A percentile compares a stretch with the other conserved stretches of the same genome.
Evolutionary conservation across 192 early-diverging fungal genomes (phyloP).

Genomic region (Linnemannia hyalina): DNA sequence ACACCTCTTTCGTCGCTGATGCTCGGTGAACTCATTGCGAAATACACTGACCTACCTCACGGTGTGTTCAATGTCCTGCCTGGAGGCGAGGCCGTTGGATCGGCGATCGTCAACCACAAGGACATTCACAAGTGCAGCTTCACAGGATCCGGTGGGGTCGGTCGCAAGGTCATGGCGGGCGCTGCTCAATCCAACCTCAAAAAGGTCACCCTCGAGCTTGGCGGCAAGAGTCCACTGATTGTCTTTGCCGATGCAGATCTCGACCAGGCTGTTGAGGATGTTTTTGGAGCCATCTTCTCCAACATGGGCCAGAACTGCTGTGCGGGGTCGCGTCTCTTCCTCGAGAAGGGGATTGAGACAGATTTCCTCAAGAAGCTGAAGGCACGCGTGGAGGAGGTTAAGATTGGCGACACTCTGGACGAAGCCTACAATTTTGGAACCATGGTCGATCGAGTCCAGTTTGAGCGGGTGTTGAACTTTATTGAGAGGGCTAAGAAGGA

Average conservation of each 20-base stretch:
- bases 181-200: slow-evolving; percentile 77
- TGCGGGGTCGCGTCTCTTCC: slow-evolving; percentile 83
- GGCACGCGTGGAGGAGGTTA: slow-evolving; percentile 58
- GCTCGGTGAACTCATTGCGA: slow-evolving; percentile 72
- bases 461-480: slow-evolving; percentile 70
- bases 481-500: slow-evolving; percentile 73
- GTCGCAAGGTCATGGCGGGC: slow-evolving; percentile 69
- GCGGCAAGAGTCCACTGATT: slow-evolving; percentile 89
- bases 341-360: slow-evolving; percentile 77
- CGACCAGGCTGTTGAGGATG: slow-evolving; percentile 77
- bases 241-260: slow-evolving; percentile 84
- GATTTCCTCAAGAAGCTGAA: slow-evolving; percentile 78
- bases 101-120: slow-evolving; percentile 76
- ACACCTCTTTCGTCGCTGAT: slow-evolving; percentile 73
- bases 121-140: slow-evolving; percentile 81
- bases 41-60: slow-evolving; percentile 79
- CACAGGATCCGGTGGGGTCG: slow-evolving; percentile 80
- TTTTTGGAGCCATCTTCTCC: slow-evolving; percentile 76
- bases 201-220: slow-evolving; percentile 87
- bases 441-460: slow-evolving; percentile 75
- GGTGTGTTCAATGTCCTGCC: slow-evolving; percentile 92
- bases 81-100: slow-evolving; percentile 80
- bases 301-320: slow-evolving; percentile 91
- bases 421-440: slow-evolving; percentile 76
- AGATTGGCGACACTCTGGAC: slow-evolving; percentile 79